Evolutionary conservation across 2,329 filamentous ascomycete species (phyloP).

Genomic region (Paecilomyces dactylethromorphus): DNA sequence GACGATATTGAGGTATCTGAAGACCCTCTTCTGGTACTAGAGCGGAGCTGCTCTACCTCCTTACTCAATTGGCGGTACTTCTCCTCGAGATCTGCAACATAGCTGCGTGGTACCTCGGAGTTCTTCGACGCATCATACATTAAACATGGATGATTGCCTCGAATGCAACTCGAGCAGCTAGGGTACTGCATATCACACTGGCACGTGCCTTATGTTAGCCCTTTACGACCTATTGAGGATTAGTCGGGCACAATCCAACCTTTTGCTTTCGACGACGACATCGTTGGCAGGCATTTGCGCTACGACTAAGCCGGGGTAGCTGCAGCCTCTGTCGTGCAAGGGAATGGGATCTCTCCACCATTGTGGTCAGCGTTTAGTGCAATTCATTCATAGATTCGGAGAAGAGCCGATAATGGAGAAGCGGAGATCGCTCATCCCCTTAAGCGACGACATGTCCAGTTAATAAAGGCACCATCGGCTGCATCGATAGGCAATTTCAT

Average conservation of each 20-base stretch:
- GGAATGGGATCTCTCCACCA: background rate
- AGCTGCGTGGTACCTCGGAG: constrained; percentile 17
- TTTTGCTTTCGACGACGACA: constrained; percentile 6
- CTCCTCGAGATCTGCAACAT: constrained; percentile 15
- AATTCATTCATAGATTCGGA: background rate
- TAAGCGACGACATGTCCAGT: background rate
- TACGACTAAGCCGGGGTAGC: background rate
- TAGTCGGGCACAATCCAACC: background rate
- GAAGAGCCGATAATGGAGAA: background rate
- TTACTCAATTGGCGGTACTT: constrained; percentile 9
- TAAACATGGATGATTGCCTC: constrained; percentile 11
- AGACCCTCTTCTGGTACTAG: background rate
- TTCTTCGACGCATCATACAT: constrained; percentile 16
- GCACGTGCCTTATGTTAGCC: background rate
- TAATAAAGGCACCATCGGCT: background rate
- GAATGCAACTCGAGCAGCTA: constrained; percentile 17
- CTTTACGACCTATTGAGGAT: background rate
- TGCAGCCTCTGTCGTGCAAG: background rate
- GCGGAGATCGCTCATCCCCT: background rate
- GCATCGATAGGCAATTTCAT: background rate
- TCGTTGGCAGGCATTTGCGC: background rate
- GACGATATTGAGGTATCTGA: background rate
- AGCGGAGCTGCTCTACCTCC: constrained; percentile 11
- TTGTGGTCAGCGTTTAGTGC: background rate
- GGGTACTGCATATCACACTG: constrained; percentile 18